Conservation (phyloP, 305 asterid species). For the Fraxinus sp. region DNA sequence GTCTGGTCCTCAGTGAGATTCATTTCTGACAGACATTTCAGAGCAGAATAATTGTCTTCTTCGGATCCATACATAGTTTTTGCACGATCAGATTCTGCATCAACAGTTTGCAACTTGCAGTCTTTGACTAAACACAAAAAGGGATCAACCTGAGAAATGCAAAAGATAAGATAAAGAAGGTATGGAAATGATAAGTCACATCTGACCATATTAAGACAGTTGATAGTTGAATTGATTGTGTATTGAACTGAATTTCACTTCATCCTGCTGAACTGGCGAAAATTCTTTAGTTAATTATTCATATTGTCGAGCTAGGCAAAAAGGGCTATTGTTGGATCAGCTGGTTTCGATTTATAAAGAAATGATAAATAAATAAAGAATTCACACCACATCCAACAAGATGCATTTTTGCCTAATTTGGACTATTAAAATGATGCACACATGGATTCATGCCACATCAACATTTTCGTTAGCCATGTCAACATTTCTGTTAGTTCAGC, state of each 20-base stretch:
- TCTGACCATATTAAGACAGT: not conserved
- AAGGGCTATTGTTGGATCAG: not conserved
- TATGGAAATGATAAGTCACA: slow-evolving; percentile 8
- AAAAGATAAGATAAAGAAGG: slow-evolving; percentile 15
- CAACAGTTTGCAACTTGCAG: slow-evolving; percentile 67
- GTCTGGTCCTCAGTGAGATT: slow-evolving; percentile 56
- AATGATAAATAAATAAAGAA: not conserved
- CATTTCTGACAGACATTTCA: slow-evolving; percentile 63
- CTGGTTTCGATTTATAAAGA: not conserved
- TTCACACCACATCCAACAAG: not conserved
- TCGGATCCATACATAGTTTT: slow-evolving; percentile 61
- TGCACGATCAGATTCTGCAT: slow-evolving; percentile 40
- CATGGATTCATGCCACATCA: not conserved
- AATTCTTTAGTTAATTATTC: not conserved
- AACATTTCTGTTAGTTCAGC: not conserved
- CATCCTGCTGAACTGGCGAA: not conserved
- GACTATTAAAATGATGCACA: not conserved
- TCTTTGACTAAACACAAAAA: slow-evolving; percentile 79
- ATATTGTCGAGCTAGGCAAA: not conserved
- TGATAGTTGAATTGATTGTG: not conserved
- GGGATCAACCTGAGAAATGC: slow-evolving; percentile 75
- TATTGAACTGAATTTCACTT: not conserved
- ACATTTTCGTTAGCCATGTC: not conserved
- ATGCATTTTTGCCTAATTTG: not conserved
- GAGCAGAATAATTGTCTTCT: slow-evolving; percentile 77